Base-by-base conservation (phyloP, 176 grass and related monocot species). In the Aegilops speltoides region DNA sequence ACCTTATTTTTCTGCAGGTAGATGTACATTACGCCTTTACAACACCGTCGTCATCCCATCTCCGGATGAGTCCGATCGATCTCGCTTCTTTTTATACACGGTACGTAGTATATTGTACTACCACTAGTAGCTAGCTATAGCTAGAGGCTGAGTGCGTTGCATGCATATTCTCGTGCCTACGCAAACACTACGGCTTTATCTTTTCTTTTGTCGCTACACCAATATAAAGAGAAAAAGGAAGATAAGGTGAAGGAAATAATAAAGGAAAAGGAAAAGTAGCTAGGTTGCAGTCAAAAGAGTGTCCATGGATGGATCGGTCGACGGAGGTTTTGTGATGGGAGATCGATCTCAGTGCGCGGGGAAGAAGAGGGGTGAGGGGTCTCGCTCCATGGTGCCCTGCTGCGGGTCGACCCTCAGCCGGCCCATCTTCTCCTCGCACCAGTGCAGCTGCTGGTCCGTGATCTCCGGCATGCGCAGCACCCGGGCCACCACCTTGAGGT, bases 401-500 rank as follows among this genome's bases (percentile, higher is more conserved):
- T 91, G 83, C 20, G 50, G 65, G 68, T 91, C 90, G 14, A 99
- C 76, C 16, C 76, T 81, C 20, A 99, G 89, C 72, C 87, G 85
- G 87, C 46, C 83, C 94, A 99, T 99, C 91, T 96, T 99, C 89
- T 96, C 90, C 66, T 96, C 92, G 48, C 97, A 99, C 97, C 97
- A 99, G 45, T 94, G 90, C 85, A 99, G 77, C 79, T 99, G 97
- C 68, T 96, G 92, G 45, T 87, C 90, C 8, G 82, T 96, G 64
- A 87, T 64, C 59, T 91, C 92, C 64, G 92, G 72, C 94, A 93
- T 91, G 61, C 97, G 91, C 54, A 99, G 76, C 87, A 93, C 90
- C 80, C 97, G 86, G 22, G 94, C 91, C 64, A 99, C 89, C 62
- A 96, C 80, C 68, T 93, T 94, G 68, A 99, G 77, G 79, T 99